phyloP scores from a whole-genome alignment of 495 filamentous ascomycete species.

The Clavariopsis aquatica region DNA sequence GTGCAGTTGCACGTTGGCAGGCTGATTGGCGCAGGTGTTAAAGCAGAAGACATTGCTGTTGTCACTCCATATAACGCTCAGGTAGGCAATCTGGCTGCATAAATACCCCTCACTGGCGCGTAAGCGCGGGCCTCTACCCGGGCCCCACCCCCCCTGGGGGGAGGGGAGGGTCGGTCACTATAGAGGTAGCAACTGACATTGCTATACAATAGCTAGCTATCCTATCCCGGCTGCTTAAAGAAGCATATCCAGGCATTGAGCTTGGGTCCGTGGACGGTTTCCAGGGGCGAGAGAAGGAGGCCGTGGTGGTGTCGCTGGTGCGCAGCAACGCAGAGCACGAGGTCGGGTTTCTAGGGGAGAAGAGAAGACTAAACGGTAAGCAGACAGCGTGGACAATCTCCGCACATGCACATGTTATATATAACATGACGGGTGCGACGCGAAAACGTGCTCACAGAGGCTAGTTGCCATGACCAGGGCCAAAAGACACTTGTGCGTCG shows the following conservation, averaged over 20 bases:
- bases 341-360: conserved; percentile 94
- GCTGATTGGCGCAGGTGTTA: conserved; percentile 76
- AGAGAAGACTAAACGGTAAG: conserved; percentile 85
- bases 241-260: conserved; percentile 79
- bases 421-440: no score
- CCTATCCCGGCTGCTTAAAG: conserved; percentile 71
- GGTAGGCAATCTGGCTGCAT: conserved; percentile 47
- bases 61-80: conserved; percentile 97
- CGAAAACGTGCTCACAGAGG: conserved; percentile 16
- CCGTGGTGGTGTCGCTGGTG: conserved; percentile 85
- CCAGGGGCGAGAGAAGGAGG: conserved; percentile 96
- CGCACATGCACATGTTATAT: conserved; percentile 6
- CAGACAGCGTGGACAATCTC: conserved; percentile 12
- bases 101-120: background rate
- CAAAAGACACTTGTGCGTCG: conserved; percentile 83
- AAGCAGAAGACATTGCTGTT: conserved; percentile 81
- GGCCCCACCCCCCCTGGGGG: no score
- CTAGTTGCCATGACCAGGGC: conserved; percentile 93
- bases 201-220: conserved; percentile 60
- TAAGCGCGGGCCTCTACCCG: conserved; percentile 13
- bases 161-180: conserved; percentile 8
- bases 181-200: conserved; percentile 5
- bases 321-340: conserved; percentile 83
- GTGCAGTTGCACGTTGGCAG: conserved; percentile 72
- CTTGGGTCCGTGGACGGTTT: conserved; percentile 95